Conservation (phyloP, 345 rosid species). For the Nephelium lappaceum region DNA sequence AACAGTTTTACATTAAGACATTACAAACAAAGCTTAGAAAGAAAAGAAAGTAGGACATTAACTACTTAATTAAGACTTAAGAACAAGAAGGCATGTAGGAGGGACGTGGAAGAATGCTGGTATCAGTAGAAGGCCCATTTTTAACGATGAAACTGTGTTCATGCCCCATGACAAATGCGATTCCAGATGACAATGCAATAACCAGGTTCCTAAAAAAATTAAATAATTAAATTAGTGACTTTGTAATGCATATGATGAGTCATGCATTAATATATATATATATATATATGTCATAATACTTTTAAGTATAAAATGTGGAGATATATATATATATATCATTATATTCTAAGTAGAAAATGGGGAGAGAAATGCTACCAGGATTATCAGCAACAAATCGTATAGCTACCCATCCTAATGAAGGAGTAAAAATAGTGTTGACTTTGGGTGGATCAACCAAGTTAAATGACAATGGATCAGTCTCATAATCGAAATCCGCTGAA, state of each 20-base stretch:
- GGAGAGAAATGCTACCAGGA: slow-evolving; percentile 23
- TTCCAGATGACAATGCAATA: slow-evolving; percentile 38
- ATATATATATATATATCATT: too few relatives aligned
- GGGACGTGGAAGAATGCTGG: slow-evolving; percentile 21
- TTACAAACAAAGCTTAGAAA: too few relatives aligned
- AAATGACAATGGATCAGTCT: slow-evolving; percentile 25
- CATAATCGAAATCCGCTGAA: slow-evolving; percentile 28
- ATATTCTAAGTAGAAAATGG: too few relatives aligned
- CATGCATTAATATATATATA: too few relatives aligned
- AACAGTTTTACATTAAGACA: too few relatives aligned
- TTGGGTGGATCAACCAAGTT: slow-evolving; percentile 38
- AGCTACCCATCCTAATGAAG: slow-evolving; percentile 34
- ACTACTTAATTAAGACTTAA: too few relatives aligned
- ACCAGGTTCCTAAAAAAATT: slow-evolving; percentile 33
- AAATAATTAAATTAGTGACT: not conserved
- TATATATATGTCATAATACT: too few relatives aligned
- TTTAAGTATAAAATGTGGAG: too few relatives aligned
- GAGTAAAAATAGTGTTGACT: slow-evolving; percentile 30
- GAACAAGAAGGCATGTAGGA: slow-evolving; percentile 30
- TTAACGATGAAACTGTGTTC: slow-evolving; percentile 36
- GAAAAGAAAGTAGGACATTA: too few relatives aligned
- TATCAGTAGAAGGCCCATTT: slow-evolving; percentile 24
- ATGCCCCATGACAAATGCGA: slow-evolving; percentile 36
- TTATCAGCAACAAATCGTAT: slow-evolving; percentile 35
- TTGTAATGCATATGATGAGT: too few relatives aligned